phyloP scores from a whole-genome alignment of 148 eudicot genomes.

The Camellia lanceoleosa region DNA sequence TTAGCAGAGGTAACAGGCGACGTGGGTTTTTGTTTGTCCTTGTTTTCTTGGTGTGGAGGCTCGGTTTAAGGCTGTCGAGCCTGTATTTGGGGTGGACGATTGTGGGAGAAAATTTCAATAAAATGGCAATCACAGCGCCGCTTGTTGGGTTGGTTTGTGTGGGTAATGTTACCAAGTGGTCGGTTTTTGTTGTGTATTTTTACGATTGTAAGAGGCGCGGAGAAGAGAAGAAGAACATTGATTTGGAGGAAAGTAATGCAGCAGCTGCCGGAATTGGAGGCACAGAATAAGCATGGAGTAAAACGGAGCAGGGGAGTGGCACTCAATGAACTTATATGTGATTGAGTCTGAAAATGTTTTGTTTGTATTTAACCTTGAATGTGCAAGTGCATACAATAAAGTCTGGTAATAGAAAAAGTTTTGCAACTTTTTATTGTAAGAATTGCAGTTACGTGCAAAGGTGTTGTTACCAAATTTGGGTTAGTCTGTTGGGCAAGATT shows the following conservation, averaged over 20 bases:
- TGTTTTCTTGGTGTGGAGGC: constrained; percentile 6
- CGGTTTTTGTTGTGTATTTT: not conserved
- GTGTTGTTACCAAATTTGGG: too few relatives aligned
- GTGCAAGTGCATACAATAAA: too few relatives aligned
- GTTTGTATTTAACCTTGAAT: too few relatives aligned
- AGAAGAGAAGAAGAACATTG: not conserved
- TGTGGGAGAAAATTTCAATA: constrained; percentile 1
- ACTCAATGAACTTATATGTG: too few relatives aligned
- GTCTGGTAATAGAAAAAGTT: too few relatives aligned
- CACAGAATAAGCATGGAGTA: not conserved
- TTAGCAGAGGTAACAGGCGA: constrained; percentile 11
- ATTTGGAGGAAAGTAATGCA: not conserved
- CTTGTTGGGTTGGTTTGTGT: not conserved
- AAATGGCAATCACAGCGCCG: not conserved
- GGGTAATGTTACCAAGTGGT: not conserved
- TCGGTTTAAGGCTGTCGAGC: not conserved
- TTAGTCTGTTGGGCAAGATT: too few relatives aligned
- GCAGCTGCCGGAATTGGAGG: not conserved
- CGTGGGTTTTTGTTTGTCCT: constrained; percentile 14
- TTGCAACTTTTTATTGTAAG: too few relatives aligned
- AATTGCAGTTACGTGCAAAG: too few relatives aligned
- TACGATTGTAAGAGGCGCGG: not conserved
- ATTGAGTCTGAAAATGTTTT: too few relatives aligned
- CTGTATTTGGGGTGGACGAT: not conserved
- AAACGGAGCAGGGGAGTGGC: too few relatives aligned